Percentiles rank a stretch among this genome's conserved stretches.
Evolutionary conservation across 2,329 filamentous ascomycete genomes (phyloP).

Genomic region (Sclerotinia sclerotiorum): DNA sequence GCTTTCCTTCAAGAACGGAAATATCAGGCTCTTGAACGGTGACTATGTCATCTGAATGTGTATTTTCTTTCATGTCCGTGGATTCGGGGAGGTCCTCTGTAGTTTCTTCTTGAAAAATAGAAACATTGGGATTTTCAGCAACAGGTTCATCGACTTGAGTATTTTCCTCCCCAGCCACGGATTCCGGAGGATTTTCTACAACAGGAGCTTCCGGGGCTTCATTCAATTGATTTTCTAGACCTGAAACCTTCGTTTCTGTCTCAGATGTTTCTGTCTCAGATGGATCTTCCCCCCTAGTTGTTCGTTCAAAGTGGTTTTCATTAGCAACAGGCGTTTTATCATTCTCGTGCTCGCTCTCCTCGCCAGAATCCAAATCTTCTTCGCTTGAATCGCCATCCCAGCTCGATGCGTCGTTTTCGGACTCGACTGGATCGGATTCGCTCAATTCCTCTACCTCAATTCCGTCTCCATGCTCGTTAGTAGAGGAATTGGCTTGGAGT

Average conservation of each 20-base stretch:
- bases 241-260: background rate
- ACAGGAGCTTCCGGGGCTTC: background rate
- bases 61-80: background rate
- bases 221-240: background rate
- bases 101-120: background rate
- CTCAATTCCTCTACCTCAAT: background rate
- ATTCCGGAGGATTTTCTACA: background rate
- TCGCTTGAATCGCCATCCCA: slow-evolving; percentile 12
- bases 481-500: background rate
- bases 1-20: background rate
- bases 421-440: background rate
- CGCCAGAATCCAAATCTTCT: background rate
- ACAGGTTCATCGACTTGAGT: background rate
- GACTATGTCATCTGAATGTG: background rate
- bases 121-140: background rate
- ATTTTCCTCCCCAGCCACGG: background rate
- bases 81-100: background rate
- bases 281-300: background rate
- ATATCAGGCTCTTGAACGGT: background rate
- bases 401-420: background rate
- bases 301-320: background rate
- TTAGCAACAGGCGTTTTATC: background rate
- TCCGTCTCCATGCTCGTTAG: background rate
- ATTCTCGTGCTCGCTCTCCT: background rate
- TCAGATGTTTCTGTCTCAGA: background rate